Base-by-base conservation (phyloP, 768 basidiomycete genomes). In the Polyporus arcularius region DNA sequence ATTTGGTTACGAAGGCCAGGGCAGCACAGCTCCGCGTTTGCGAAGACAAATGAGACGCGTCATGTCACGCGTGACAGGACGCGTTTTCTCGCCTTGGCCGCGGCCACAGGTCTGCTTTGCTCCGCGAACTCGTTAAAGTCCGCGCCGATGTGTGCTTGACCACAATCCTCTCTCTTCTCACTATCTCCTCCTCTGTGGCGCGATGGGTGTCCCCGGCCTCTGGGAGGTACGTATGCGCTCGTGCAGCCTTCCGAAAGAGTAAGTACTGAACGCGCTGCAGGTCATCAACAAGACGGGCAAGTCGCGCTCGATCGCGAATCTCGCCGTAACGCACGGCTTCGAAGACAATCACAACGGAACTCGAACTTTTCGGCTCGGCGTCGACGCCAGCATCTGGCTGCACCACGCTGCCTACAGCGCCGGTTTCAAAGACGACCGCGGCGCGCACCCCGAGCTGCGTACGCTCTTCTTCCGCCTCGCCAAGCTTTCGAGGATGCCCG, bases 381-480 rank as follows among this genome's bases (percentile, higher is more conserved):
- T 81, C 45, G 80, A 81, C 58, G 79, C 80, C 8, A 68, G 67
- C 55, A 66, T 74, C 43, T 74, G 70, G 72, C 70, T 67, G 42
- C 64, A 66, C 10, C 78, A 78, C 55, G 76, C 66, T 11, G 16
- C 35, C 15, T 50, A 40, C 53, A 65, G 67, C 52, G 39, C 43
- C 3, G 41, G 35, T 1, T 10, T 6, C 14, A 59, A 65, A 18
- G 67, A 50, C 4, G 18, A 42, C 46, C 21, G 54, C 21, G 80
- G 79, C 12, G 75, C 76, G 46, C 80, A 80, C 62, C 79, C 78
- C 4, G 76, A 78, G 65, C 69, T 81, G 12, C 73, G 78, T 4
- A 73, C 74, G 1, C 67, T 82, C n/a, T 80, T 80, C 66, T 80
- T 76, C 70, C 76, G 78, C 31, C 73, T 79, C 28, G 67, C 70